Percentiles rank a stretch among this genome's conserved stretches.
phyloP scores from a whole-genome alignment of 495 filamentous ascomycete genomes.

The Penicillium malachiteum region DNA sequence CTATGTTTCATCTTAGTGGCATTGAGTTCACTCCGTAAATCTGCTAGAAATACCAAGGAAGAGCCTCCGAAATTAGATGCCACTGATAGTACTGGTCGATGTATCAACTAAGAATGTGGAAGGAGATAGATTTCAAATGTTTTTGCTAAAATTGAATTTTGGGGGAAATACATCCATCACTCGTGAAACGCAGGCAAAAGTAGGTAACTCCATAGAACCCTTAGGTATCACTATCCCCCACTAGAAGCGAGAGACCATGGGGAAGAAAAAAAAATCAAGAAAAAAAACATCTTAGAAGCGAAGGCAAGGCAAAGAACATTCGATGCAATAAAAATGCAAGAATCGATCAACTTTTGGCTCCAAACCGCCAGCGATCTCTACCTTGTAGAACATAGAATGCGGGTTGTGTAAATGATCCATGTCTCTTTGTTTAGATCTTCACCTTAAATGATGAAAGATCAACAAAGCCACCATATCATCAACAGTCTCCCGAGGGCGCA shows the following conservation, averaged over 20 bases:
- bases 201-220: conserved; percentile 14
- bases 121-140: not conserved
- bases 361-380: conserved; percentile 17
- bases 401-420: not conserved
- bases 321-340: conserved; percentile 10
- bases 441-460: conserved; percentile 5
- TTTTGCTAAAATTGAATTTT: not conserved
- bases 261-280: conserved; percentile 8
- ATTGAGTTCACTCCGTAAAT: too few relatives aligned
- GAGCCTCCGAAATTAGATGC: too few relatives aligned
- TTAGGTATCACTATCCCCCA: conserved; percentile 20
- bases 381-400: conserved; percentile 9
- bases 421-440: not conserved
- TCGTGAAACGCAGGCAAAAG: conserved; percentile 9
- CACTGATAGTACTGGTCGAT: too few relatives aligned
- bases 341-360: conserved; percentile 20
- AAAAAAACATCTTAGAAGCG: conserved; percentile 3
- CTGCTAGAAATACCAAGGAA: too few relatives aligned
- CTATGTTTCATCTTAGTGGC: too few relatives aligned
- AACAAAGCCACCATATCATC: not conserved
- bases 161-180: conserved; percentile 11
- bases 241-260: conserved; percentile 10
- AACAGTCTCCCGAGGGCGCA: conserved; percentile 9
- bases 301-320: conserved; percentile 11
- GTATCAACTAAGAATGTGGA: too few relatives aligned